These are phyloP conservation scores for Vigna hirtella DNA, from an alignment of 306 rosid genomes.

Conservation along the genomic window DNA sequence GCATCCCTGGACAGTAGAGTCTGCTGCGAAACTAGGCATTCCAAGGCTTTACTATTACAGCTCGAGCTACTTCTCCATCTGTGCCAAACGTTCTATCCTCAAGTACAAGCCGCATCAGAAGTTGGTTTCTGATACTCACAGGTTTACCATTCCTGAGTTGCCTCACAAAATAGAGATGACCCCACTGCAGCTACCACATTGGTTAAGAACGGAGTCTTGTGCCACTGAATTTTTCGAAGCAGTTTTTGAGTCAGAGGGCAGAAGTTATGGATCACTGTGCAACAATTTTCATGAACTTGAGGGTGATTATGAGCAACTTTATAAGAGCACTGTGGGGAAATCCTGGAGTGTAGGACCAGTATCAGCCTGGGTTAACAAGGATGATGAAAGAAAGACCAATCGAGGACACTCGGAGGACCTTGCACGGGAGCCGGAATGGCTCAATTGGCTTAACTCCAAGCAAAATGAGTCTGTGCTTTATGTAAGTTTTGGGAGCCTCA, in stretches of 20 bases:
- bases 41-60: slow-evolving; percentile 45
- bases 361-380: slow-evolving; percentile 36
- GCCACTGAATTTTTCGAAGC: background rate
- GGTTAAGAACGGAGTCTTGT: background rate
- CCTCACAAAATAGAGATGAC: slow-evolving; percentile 42
- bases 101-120: slow-evolving; percentile 38
- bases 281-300: slow-evolving; percentile 47
- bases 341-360: slow-evolving; percentile 48
- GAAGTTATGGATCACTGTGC: slow-evolving; percentile 45
- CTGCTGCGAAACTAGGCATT: slow-evolving; percentile 37
- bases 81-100: background rate
- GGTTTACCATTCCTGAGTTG: slow-evolving; percentile 35
- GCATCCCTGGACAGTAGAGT: slow-evolving; percentile 44
- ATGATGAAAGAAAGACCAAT: slow-evolving; percentile 27
- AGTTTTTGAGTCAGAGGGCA: slow-evolving; percentile 33
- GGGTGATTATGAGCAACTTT: slow-evolving; percentile 40
- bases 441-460: slow-evolving; percentile 45
- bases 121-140: slow-evolving; percentile 29
- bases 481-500: slow-evolving; percentile 43
- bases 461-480: slow-evolving; percentile 33
- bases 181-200: slow-evolving; percentile 1
- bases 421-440: slow-evolving; percentile 10
- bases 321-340: slow-evolving; percentile 25
- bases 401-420: background rate
- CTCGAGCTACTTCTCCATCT: slow-evolving; percentile 39